phyloP scores from a whole-genome alignment of 257 asterid genomes.

The Fraxinus cuspidata region DNA sequence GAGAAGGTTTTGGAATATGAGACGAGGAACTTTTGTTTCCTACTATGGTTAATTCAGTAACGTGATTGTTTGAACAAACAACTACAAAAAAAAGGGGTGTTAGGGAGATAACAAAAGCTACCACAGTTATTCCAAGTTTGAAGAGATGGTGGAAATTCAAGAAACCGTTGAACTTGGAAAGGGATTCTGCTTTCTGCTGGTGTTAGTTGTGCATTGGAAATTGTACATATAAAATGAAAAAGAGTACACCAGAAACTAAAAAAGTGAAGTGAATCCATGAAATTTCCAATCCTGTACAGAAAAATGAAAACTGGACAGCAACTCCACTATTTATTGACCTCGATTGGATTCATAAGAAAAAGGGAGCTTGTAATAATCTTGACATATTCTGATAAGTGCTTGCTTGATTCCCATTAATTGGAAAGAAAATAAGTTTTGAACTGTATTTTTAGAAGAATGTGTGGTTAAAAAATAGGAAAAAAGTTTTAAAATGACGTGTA shows the following conservation, averaged over 20 bases:
- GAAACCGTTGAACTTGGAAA: slow-evolving; percentile 60
- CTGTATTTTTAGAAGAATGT: no score
- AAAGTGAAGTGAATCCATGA: slow-evolving; percentile 24
- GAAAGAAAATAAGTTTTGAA: no score
- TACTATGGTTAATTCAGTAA: slow-evolving; percentile 49
- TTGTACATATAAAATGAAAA: slow-evolving; percentile 30
- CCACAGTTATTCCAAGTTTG: slow-evolving; percentile 83
- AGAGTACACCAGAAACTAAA: slow-evolving; percentile 10
- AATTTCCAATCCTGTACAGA: slow-evolving; percentile 23
- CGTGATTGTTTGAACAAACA: no score
- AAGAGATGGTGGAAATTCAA: slow-evolving; percentile 71
- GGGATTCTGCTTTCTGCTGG: slow-evolving; percentile 66
- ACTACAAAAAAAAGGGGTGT: no score
- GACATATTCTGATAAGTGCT: no score
- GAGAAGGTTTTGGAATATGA: slow-evolving; percentile 30
- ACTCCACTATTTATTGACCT: neutral
- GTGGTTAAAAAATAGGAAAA: no score
- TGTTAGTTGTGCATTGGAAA: slow-evolving; percentile 50
- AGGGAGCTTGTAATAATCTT: neutral
- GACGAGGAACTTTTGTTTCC: slow-evolving; percentile 71
- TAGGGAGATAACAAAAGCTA: slow-evolving; percentile 53
- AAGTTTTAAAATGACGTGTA: no score
- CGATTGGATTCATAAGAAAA: slow-evolving; percentile 15
- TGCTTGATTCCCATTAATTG: no score
- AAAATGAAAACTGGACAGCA: neutral